These are phyloP conservation scores for Aschersonia sp. DNA, from an alignment of 2,329 filamentous ascomycete genomes.

Conservation along the genomic window DNA sequence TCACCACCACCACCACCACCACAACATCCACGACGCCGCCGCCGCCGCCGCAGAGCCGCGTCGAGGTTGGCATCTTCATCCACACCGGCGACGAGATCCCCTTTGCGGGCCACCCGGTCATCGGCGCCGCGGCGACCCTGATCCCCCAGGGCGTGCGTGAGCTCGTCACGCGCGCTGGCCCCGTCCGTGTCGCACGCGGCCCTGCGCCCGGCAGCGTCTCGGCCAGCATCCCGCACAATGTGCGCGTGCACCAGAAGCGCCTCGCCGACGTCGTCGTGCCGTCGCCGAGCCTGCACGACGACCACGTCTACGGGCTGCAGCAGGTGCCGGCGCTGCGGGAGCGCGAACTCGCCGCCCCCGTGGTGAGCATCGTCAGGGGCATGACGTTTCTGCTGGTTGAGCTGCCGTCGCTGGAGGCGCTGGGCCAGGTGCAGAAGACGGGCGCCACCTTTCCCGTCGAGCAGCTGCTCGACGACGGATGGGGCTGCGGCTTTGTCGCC, in stretches of 20 bases:
- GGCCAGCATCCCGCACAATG: slow-evolving; percentile 45
- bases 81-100: slow-evolving; percentile 32
- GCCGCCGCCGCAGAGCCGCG: too few species aligned
- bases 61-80: slow-evolving; percentile 43
- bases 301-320: slow-evolving; percentile 8
- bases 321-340: slow-evolving; percentile 13
- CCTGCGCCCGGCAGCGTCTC: slow-evolving; percentile 37
- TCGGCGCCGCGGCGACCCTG: slow-evolving; percentile 39
- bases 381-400: slow-evolving; percentile 58
- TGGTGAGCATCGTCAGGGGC: slow-evolving; percentile 54
- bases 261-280: slow-evolving; percentile 5
- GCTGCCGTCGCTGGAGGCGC: slow-evolving; percentile 42
- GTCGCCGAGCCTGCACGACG: slow-evolving; percentile 2
- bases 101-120: slow-evolving; percentile 48
- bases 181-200: slow-evolving; percentile 29
- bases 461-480: slow-evolving; percentile 35
- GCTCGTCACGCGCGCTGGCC: slow-evolving; percentile 41
- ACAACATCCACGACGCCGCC: too few species aligned
- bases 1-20: slow-evolving; percentile 10
- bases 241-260: slow-evolving; percentile 37
- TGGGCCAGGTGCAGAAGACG: slow-evolving; percentile 26
- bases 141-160: slow-evolving; percentile 22
- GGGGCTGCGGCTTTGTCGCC: slow-evolving; percentile 36
- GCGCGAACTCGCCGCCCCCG: slow-evolving; percentile 26
- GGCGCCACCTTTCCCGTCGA: slow-evolving; percentile 17